phyloP scores from a whole-genome alignment of 192 early-diverging fungal species.

The Podila epicladia region DNA sequence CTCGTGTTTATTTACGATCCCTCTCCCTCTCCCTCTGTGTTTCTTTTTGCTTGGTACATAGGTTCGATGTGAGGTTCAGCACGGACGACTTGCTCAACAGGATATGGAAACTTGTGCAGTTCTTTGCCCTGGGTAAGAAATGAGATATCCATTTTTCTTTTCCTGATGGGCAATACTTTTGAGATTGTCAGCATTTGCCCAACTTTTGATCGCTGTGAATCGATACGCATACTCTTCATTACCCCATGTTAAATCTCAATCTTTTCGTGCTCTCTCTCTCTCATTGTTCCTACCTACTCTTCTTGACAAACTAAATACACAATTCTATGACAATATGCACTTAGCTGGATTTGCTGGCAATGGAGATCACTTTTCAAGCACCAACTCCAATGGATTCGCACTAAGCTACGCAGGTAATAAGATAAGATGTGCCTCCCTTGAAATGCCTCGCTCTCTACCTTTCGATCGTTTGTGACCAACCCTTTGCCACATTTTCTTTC shows the following conservation, averaged over 20 bases:
- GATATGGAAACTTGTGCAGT: slow-evolving; percentile 43
- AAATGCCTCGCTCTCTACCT: too few species aligned
- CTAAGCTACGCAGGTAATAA: slow-evolving; percentile 28
- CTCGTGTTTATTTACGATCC: too few species aligned
- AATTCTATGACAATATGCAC: too few species aligned
- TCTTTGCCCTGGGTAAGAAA: slow-evolving; percentile 28
- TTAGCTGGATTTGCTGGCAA: slow-evolving; percentile 40
- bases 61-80: slow-evolving; percentile 46
- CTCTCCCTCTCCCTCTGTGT: neutral
- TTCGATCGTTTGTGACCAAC: neutral
- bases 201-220: too few species aligned
- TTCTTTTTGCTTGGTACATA: neutral
- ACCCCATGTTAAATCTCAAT: neutral
- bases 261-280: neutral
- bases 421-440: neutral
- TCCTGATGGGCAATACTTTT: neutral
- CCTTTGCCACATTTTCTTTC: too few species aligned
- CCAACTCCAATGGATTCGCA: slow-evolving; percentile 41
- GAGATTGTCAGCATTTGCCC: too few species aligned
- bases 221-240: neutral
- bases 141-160: neutral
- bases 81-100: slow-evolving; percentile 41
- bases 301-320: too few species aligned
- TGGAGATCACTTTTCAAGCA: slow-evolving; percentile 28
- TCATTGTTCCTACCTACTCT: neutral